Base-by-base conservation (phyloP, 352 stramenopile genomes). In the Globisporangium nagaii region DNA sequence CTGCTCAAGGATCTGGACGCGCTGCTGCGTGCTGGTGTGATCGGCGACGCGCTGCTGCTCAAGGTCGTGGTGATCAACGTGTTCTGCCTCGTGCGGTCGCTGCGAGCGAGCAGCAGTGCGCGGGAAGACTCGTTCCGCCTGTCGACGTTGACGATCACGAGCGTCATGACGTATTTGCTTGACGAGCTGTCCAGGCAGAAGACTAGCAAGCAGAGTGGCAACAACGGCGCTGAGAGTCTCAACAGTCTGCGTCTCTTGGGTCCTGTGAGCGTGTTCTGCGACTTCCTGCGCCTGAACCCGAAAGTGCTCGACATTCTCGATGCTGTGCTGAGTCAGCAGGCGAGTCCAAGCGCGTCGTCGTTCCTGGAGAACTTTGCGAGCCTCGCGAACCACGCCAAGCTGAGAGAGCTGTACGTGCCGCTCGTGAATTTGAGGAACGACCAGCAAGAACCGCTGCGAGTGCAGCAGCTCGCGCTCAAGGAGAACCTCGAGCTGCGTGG, bases 31-130 rank as follows among this genome's bases (percentile, higher is more conserved):
- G 73, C 75, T 39, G 77, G 77, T 27, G 72, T 83, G 10, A 56
- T 93, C 6, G 71, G 83, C n/a, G 83, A 93, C 43, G 74, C 80
- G 20, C 58, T 93, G 47, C 56, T 93, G 63, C 66, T 93, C 41
- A 93, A 91, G 52, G 34, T 93, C 11, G 66, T 91, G 28, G 73
- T 82, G n/a, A 91, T 65, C 32, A 89, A 91, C 60, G 69, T 93
- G 3, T 91, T 91, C 52, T 90, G 77, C 35, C 48, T 87, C 27
- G 65, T 77, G 43, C 76, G 72, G 1, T 61, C 79, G 27, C 37
- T 63, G 11, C 25, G 42, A 1, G 55, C 58, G 2, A 69, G 58
- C 12, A 64, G 60, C 7, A 49, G 54, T 9, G 60, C 65, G 28
- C 44, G 63, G 2, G 62, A 79, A 9, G 75, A 90, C 41, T 73